Conservation (phyloP, 1,284 basidiomycete genomes). For the Athelia psychrophila region DNA sequence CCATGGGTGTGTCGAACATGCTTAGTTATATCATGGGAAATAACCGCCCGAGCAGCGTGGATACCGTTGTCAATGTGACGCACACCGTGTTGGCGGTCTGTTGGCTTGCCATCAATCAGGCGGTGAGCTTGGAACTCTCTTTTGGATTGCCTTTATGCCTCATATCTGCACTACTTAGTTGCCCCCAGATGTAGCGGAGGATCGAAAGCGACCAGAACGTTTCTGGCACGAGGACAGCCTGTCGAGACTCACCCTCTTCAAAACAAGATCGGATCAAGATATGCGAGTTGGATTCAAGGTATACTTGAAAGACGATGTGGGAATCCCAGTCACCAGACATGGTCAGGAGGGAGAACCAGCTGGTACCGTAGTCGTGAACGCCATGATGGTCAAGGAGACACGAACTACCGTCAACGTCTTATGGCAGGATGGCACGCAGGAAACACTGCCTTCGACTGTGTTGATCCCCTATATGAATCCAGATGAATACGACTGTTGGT, state of each 20-base stretch:
- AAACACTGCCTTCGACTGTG: slow-evolving; percentile 57
- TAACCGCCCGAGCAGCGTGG: slow-evolving; percentile 40
- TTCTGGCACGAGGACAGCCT: slow-evolving; percentile 76
- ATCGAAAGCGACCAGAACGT: slow-evolving; percentile 62
- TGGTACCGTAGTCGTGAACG: slow-evolving; percentile 48
- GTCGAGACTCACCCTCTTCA: slow-evolving; percentile 63
- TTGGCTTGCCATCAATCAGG: slow-evolving; percentile 90
- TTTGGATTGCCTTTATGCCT: slow-evolving; percentile 7
- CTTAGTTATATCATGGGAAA: slow-evolving; percentile 45
- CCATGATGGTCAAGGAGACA: slow-evolving; percentile 68
- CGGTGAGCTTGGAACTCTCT: slow-evolving; percentile 40
- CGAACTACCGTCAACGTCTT: slow-evolving; percentile 69
- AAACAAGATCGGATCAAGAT: slow-evolving; percentile 57
- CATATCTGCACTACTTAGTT: slow-evolving; percentile 47
- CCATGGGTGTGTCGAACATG: slow-evolving; percentile 42
- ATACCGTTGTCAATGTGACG: slow-evolving; percentile 72
- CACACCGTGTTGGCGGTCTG: slow-evolving; percentile 81
- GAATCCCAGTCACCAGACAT: slow-evolving; percentile 53
- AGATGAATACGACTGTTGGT: slow-evolving; percentile 87
- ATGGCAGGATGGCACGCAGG: slow-evolving; percentile 84
- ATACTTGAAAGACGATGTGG: slow-evolving; percentile 43
- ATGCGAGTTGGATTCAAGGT: slow-evolving; percentile 71
- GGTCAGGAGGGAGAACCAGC: slow-evolving; percentile 44
- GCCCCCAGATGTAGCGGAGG: slow-evolving; percentile 48
- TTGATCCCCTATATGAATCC: slow-evolving; percentile 83